phyloP scores from a whole-genome alignment of 768 basidiomycete species.

The Lentinula lateritia region DNA sequence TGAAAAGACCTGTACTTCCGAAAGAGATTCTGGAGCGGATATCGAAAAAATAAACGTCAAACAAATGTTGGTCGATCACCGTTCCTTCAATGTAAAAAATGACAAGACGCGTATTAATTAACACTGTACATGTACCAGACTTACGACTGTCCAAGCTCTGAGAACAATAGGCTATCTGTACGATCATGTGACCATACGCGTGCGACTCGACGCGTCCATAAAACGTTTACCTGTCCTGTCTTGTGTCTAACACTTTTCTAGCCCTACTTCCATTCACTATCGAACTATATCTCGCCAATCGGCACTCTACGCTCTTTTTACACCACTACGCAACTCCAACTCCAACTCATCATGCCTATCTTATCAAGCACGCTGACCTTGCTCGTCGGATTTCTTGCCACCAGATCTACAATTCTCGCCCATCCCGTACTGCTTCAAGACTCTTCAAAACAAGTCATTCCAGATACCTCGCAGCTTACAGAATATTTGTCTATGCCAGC shows the following conservation, averaged over 20 bases:
- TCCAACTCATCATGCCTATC: not conserved
- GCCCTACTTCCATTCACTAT: not conserved
- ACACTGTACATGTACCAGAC: too few relatives aligned
- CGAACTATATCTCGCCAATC: not conserved
- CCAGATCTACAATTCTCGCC: not conserved
- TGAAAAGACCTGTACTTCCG: conserved; percentile 1
- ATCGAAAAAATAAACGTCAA: not conserved
- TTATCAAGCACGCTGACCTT: not conserved
- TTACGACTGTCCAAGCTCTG: too few relatives aligned
- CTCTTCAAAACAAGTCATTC: not conserved
- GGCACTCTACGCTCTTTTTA: not conserved
- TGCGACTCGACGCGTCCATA: too few relatives aligned
- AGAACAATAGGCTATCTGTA: too few relatives aligned
- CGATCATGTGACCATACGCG: too few relatives aligned
- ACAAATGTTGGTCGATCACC: not conserved
- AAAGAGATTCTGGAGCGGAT: not conserved
- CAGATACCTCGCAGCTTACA: not conserved
- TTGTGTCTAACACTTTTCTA: not conserved
- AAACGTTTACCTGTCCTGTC: too few relatives aligned
- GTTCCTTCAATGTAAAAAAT: too few relatives aligned
- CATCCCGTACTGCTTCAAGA: not conserved
- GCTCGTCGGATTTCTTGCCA: not conserved
- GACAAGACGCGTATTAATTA: too few relatives aligned
- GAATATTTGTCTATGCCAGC: not conserved
- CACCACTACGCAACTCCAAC: not conserved